Conservation (phyloP, 1,139 yeast species). For the Pichia sp. region DNA sequence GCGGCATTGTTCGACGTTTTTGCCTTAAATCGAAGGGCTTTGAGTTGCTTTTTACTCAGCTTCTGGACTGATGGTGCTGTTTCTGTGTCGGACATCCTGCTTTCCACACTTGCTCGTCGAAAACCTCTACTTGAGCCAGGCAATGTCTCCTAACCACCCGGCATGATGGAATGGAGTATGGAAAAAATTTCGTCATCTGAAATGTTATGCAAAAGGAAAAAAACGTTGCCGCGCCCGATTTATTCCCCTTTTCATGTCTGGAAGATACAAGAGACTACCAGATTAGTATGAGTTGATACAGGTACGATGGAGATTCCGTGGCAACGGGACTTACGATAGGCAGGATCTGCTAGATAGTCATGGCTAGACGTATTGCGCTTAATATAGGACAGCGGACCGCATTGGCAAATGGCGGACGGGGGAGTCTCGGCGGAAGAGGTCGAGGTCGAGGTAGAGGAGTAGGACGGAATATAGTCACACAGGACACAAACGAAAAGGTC, state of each 20-base stretch:
- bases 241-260: background rate
- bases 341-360: no score
- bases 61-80: slow-evolving; percentile 33
- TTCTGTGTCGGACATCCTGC: background rate
- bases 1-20: slow-evolving; percentile 42
- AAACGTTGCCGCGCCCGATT: slow-evolving; percentile 8
- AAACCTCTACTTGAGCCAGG: background rate
- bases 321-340: no score
- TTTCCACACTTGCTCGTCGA: no score
- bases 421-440: slow-evolving; percentile 1
- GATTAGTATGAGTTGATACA: no score
- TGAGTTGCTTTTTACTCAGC: slow-evolving; percentile 73
- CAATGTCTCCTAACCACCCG: background rate
- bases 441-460: background rate
- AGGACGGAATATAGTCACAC: background rate
- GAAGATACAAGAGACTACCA: background rate
- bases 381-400: slow-evolving; percentile 10
- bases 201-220: slow-evolving; percentile 2
- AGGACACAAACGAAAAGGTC: background rate
- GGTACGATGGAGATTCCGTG: background rate
- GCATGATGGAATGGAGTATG: background rate
- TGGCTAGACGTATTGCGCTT: slow-evolving; percentile 20
- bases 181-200: slow-evolving; percentile 3
- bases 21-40: slow-evolving; percentile 67
- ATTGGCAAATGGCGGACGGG: background rate